Conservation (phyloP, 1,284 basidiomycete genomes). For the Moniliophthora roreri region DNA sequence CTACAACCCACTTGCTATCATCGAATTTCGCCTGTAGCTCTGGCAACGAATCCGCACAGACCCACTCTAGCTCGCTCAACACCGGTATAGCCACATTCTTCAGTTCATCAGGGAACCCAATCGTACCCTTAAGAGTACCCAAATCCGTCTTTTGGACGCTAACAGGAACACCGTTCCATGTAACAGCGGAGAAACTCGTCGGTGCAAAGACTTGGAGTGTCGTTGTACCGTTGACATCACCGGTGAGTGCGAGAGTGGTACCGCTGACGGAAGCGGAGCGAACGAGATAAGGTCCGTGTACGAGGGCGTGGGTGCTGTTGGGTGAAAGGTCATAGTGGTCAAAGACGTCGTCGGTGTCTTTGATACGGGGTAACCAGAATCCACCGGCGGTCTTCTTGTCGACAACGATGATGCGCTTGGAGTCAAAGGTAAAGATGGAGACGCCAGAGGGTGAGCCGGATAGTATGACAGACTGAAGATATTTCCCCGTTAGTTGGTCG, state of each 20-base stretch:
- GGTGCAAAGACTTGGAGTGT: conserved; percentile 8
- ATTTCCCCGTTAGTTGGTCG: no score
- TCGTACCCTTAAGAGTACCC: conserved; percentile 29
- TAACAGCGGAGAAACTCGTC: background rate
- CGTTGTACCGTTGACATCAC: conserved; percentile 41
- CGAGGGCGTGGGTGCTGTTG: conserved; percentile 34
- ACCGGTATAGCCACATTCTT: conserved; percentile 28
- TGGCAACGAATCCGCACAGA: conserved; percentile 41
- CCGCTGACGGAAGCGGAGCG: conserved; percentile 37
- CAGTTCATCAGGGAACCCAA: conserved; percentile 24
- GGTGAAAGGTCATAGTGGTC: conserved; percentile 31
- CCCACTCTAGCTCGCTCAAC: conserved; percentile 36
- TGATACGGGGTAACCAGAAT: conserved; percentile 36
- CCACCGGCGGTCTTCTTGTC: conserved; percentile 42
- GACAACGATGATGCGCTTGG: conserved; percentile 32
- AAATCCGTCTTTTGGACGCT: conserved; percentile 21
- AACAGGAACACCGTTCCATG: conserved; percentile 15
- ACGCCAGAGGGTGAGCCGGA: conserved; percentile 36
- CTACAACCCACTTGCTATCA: conserved; percentile 39
- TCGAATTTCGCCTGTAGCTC: conserved; percentile 36
- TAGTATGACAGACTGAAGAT: conserved; percentile 27
- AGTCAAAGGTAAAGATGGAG: conserved; percentile 29
- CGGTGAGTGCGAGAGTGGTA: conserved; percentile 32
- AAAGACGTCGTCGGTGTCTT: conserved; percentile 16
- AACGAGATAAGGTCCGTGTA: conserved; percentile 48